Evolutionary conservation across 2,329 filamentous ascomycete species (phyloP).

Genomic region (Fusarium tjaetaba): DNA sequence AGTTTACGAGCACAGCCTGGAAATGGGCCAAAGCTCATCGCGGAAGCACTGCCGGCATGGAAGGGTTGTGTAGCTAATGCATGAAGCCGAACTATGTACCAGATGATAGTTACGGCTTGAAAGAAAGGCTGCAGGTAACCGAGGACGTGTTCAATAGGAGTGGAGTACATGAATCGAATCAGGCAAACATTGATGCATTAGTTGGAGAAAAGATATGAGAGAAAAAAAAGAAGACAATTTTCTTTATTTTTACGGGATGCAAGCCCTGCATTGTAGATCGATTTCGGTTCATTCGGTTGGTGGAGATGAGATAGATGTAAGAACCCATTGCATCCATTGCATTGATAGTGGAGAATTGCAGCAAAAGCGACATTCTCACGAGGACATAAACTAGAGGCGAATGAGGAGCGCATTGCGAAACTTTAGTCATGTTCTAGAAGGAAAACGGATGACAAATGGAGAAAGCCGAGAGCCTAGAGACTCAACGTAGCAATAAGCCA

Average conservation of each 20-base stretch:
- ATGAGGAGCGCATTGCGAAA: constrained; percentile 26
- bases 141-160: constrained; percentile 11
- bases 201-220: background rate
- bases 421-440: constrained; percentile 39
- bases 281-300: constrained; percentile 23
- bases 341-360: background rate
- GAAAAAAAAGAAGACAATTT: background rate
- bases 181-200: background rate
- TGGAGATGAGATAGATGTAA: background rate
- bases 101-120: constrained; percentile 14
- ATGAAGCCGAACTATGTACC: constrained; percentile 22
- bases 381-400: constrained; percentile 25
- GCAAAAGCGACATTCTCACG: constrained; percentile 5
- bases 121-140: constrained; percentile 16
- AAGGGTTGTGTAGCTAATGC: constrained; percentile 20
- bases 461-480: background rate
- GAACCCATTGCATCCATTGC: background rate
- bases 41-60: constrained; percentile 21
- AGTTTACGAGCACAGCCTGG: constrained; percentile 27
- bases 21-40: constrained; percentile 13
- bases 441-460: constrained; percentile 32
- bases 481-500: background rate
- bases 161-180: background rate
- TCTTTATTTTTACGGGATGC: background rate
- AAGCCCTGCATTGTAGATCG: constrained; percentile 32